Percentiles rank a stretch among this genome's conserved stretches.
Conservation (phyloP, 2,329 filamentous ascomycete genomes). For the Pseudogymnoascus sp. region DNA sequence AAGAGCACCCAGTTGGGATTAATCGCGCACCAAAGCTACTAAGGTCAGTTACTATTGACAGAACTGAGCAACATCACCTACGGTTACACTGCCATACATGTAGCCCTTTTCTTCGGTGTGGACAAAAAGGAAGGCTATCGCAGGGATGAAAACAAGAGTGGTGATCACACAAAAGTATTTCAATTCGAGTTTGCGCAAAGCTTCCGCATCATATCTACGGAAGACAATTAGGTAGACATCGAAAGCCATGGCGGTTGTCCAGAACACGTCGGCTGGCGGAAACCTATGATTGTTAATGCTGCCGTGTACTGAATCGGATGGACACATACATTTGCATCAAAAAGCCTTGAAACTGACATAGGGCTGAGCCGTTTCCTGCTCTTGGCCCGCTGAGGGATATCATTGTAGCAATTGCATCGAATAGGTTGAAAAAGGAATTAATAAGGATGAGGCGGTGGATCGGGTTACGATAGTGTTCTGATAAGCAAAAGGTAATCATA, state of each 20-base stretch:
- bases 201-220: slow-evolving; percentile 57
- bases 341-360: slow-evolving; percentile 63
- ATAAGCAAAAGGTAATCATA: slow-evolving; percentile 58
- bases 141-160: slow-evolving; percentile 58
- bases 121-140: slow-evolving; percentile 58
- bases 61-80: slow-evolving; percentile 15
- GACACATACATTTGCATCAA: slow-evolving; percentile 70
- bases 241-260: slow-evolving; percentile 69
- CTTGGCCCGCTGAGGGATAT: slow-evolving; percentile 30
- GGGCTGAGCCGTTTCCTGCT: slow-evolving; percentile 20
- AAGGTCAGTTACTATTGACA: not conserved
- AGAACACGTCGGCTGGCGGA: slow-evolving; percentile 62
- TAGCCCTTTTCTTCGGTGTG: slow-evolving; percentile 33
- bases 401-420: slow-evolving; percentile 36
- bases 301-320: not conserved
- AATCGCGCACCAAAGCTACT: slow-evolving; percentile 67
- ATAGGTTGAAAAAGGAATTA: slow-evolving; percentile 72
- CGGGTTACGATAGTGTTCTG: slow-evolving; percentile 64
- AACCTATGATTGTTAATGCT: slow-evolving; percentile 44
- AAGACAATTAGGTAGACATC: slow-evolving; percentile 81
- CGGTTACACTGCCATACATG: slow-evolving; percentile 60
- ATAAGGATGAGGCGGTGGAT: slow-evolving; percentile 78
- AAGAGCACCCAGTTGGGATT: slow-evolving; percentile 55
- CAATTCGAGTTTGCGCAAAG: slow-evolving; percentile 58
- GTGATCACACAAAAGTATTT: slow-evolving; percentile 62